These are phyloP conservation scores for Carex pumila DNA, from an alignment of 176 grass and related monocot genomes.

Conservation along the genomic window DNA sequence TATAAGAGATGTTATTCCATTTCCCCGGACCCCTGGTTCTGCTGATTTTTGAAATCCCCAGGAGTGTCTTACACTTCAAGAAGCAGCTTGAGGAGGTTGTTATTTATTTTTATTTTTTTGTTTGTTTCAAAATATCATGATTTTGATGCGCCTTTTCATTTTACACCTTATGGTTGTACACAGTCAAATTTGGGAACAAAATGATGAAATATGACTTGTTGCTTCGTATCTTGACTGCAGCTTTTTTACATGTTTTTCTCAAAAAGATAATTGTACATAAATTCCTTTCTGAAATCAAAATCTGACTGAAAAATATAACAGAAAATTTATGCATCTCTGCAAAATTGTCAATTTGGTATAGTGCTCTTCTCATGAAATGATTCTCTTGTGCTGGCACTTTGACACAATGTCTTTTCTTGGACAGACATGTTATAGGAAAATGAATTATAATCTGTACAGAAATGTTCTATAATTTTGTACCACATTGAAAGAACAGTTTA, in stretches of 20 bases:
- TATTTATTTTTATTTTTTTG: background rate
- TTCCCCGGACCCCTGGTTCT: conserved; percentile 75
- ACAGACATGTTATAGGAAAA: background rate
- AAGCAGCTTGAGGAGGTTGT: conserved; percentile 14
- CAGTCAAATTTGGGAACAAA: background rate
- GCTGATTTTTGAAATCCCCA: conserved; percentile 58
- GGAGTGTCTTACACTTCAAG: background rate
- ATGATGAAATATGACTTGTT: background rate
- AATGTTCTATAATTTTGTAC: background rate
- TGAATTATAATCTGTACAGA: background rate
- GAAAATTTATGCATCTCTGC: background rate
- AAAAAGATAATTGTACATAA: background rate
- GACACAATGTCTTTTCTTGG: background rate
- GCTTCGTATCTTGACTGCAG: background rate
- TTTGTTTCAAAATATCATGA: background rate
- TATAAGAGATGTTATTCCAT: conserved; percentile 93
- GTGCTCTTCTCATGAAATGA: background rate
- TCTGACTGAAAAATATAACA: background rate
- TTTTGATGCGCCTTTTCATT: background rate
- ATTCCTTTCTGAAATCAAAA: background rate
- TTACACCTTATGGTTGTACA: background rate
- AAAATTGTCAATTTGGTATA: background rate
- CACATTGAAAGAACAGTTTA: background rate
- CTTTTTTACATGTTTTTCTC: background rate
- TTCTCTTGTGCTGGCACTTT: background rate